phyloP scores from a whole-genome alignment of 768 basidiomycete genomes.

The Phylloporus arenicola region DNA sequence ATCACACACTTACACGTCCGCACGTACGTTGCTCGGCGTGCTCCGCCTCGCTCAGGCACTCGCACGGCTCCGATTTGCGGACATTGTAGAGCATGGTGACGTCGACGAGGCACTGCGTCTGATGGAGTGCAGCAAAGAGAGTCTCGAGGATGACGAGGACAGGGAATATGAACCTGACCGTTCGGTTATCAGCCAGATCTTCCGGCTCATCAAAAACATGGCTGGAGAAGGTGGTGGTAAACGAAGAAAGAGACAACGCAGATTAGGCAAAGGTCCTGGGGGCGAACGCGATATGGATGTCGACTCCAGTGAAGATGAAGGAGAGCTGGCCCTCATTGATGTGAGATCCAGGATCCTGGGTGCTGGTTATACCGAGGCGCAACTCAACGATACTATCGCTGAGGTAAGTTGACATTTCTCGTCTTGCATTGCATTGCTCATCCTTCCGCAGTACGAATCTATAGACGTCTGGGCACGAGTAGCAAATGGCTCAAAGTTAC shows the following conservation, averaged over 20 bases:
- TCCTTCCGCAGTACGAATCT: constrained; percentile 69
- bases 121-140: constrained; percentile 96
- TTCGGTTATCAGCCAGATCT: constrained; percentile 79
- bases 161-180: constrained; percentile 66
- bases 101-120: constrained; percentile 95
- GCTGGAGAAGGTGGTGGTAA: constrained; percentile 39
- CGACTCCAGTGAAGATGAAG: constrained; percentile 64
- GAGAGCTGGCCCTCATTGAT: constrained; percentile 79
- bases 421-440: constrained; percentile 3
- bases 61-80: constrained; percentile 83
- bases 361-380: constrained; percentile 86
- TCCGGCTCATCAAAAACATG: constrained; percentile 89
- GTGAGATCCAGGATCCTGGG: constrained; percentile 80
- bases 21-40: constrained; percentile 90
- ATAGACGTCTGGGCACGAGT: constrained; percentile 75
- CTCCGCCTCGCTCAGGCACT: constrained; percentile 93
- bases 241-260: constrained; percentile 41
- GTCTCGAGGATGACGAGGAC: constrained; percentile 75
- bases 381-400: constrained; percentile 79
- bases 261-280: constrained; percentile 64
- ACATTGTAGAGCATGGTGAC: constrained; percentile 75
- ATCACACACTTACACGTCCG: constrained; percentile 91
- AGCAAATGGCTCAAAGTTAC: constrained; percentile 78
- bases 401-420: constrained; percentile 47
- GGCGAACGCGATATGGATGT: constrained; percentile 66